Percentiles rank a stretch among this genome's conserved stretches.
These are phyloP conservation scores for Cladosporium sp. DNA, from an alignment of 2,329 filamentous ascomycete genomes.

Conservation along the genomic window DNA sequence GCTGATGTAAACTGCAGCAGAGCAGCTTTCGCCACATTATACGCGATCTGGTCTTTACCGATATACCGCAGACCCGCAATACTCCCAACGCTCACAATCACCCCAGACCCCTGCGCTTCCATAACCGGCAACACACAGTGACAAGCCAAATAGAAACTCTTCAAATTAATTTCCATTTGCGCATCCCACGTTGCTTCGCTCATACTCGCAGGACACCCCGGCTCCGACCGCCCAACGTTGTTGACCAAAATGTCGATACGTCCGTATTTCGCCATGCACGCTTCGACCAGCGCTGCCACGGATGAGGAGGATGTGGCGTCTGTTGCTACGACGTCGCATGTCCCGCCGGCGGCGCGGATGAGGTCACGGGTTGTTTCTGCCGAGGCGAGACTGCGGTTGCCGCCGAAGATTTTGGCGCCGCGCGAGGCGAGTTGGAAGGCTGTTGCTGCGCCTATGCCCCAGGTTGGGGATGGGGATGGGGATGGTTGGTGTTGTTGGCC, in stretches of 20 bases:
- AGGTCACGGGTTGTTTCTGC: background rate
- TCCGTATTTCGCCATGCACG: conserved; percentile 54
- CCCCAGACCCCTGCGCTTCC: conserved; percentile 48
- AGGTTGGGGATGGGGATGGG: background rate
- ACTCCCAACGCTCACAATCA: conserved; percentile 39
- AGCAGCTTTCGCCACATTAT: conserved; percentile 73
- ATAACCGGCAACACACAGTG: conserved; percentile 57
- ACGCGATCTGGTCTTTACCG: conserved; percentile 55
- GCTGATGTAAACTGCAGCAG: conserved; percentile 76
- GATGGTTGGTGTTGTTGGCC: background rate
- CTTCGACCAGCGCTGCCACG: conserved; percentile 45
- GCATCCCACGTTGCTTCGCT: conserved; percentile 52
- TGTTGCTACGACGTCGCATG: conserved; percentile 1
- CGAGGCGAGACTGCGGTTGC: background rate
- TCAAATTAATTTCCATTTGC: conserved; percentile 58
- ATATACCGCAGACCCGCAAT: conserved; percentile 57
- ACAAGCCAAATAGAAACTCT: conserved; percentile 55
- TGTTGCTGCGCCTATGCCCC: conserved; percentile 5
- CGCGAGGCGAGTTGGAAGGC: conserved; percentile 2
- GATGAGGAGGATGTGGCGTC: background rate
- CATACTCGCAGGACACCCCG: conserved; percentile 52
- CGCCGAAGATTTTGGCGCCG: conserved; percentile 6
- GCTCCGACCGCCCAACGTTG: conserved; percentile 60
- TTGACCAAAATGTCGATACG: conserved; percentile 62
- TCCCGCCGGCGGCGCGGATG: background rate